phyloP scores from a whole-genome alignment of 2,329 filamentous ascomycete species.

The Helminthosporium solani region DNA sequence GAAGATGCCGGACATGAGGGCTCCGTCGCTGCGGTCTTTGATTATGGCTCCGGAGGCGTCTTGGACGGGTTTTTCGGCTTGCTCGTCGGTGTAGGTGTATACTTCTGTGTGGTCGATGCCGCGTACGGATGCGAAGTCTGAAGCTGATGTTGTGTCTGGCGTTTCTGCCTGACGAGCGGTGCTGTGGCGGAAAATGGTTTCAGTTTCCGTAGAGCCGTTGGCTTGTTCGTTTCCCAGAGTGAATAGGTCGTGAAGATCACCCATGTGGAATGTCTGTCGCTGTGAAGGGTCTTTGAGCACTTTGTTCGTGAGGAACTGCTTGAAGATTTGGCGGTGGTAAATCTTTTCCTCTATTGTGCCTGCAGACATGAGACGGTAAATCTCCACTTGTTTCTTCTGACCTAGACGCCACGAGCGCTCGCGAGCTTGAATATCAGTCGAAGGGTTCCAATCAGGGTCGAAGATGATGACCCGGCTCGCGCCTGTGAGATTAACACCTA shows the following conservation, averaged over 20 bases:
- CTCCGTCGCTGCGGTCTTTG: conserved; percentile 49
- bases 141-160: conserved; percentile 23
- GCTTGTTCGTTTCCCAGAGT: conserved; percentile 65
- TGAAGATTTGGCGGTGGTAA: conserved; percentile 97
- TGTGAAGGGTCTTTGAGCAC: conserved; percentile 93
- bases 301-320: conserved; percentile 96
- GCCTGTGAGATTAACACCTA: conserved; percentile 92
- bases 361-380: conserved; percentile 96
- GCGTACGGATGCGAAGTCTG: conserved; percentile 38
- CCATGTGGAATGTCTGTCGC: conserved; percentile 83
- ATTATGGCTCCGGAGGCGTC: conserved; percentile 17
- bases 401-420: conserved; percentile 95
- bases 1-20: conserved; percentile 87
- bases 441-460: conserved; percentile 98
- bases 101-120: conserved; percentile 49
- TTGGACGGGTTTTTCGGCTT: conserved; percentile 15
- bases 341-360: conserved; percentile 99
- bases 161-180: conserved; percentile 14
- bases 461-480: conserved; percentile 97
- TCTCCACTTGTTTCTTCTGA: conserved; percentile 91
- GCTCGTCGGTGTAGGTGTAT: conserved; percentile 36
- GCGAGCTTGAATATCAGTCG: conserved; percentile 90
- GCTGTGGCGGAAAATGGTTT: conserved; percentile 82
- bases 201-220: conserved; percentile 76
- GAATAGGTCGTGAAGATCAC: conserved; percentile 90